Percentiles rank a stretch among this genome's conserved stretches.
Conservation (phyloP, 1,284 basidiomycete species). For the Pascua sp. region DNA sequence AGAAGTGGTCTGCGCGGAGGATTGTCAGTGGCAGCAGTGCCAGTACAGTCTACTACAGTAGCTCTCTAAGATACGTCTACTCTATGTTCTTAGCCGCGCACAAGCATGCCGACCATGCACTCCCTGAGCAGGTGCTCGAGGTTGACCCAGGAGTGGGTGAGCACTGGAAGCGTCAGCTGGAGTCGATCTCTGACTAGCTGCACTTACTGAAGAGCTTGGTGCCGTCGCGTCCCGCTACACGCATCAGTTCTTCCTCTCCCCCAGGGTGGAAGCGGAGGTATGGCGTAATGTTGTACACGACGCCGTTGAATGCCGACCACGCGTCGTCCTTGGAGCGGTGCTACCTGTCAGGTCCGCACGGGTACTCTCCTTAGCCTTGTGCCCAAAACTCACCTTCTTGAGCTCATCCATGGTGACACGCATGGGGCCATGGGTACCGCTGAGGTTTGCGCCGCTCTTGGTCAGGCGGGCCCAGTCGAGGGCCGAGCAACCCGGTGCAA, state of each 20-base stretch:
- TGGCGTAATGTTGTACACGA: constrained; percentile 94
- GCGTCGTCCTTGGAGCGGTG: constrained; percentile 67
- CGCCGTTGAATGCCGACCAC: constrained; percentile 89
- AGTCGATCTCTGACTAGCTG: too few species aligned
- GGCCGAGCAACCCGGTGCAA: constrained; percentile 86
- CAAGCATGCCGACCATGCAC: constrained; percentile 83
- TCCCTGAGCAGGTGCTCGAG: constrained; percentile 88
- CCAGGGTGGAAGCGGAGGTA: constrained; percentile 93
- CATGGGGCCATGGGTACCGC: constrained; percentile 58
- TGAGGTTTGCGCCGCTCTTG: constrained; percentile 68
- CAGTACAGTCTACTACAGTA: too few species aligned
- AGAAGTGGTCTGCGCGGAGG: too few species aligned
- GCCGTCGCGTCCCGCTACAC: constrained; percentile 92
- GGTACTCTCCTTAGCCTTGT: neutral
- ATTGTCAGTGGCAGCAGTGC: too few species aligned
- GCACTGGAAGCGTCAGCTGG: constrained; percentile 41
- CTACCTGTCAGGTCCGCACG: constrained; percentile 15
- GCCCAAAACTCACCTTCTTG: constrained; percentile 63
- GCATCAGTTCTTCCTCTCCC: constrained; percentile 88
- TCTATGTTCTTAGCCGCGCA: constrained; percentile 54
- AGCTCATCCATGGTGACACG: constrained; percentile 80
- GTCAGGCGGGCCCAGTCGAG: constrained; percentile 93
- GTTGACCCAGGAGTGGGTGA: constrained; percentile 84
- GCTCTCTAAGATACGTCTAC: neutral
- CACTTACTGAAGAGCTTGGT: constrained; percentile 83